Evolutionary conservation across 331 rosid genomes (phyloP).

Genomic region (Malus hybrid): DNA sequence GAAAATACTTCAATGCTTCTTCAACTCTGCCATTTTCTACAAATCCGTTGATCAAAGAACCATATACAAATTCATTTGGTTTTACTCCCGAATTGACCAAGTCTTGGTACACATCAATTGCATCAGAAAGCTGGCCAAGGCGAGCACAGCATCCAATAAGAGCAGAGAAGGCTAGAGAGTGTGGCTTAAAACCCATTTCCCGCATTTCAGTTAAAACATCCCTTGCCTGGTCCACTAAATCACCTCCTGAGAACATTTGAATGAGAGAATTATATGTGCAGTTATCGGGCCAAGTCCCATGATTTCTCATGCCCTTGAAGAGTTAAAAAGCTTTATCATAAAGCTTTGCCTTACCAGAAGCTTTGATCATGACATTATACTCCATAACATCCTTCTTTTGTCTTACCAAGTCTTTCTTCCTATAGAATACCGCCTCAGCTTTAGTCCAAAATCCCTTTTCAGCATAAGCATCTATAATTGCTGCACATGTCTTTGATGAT

Average conservation of each 20-base stretch:
- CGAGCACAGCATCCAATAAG: slow-evolving; percentile 66
- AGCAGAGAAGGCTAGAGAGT: slow-evolving; percentile 66
- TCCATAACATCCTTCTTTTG: slow-evolving; percentile 55
- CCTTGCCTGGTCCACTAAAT: slow-evolving; percentile 61
- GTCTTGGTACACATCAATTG: slow-evolving; percentile 45
- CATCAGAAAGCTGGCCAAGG: slow-evolving; percentile 67
- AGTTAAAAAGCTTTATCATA: slow-evolving; percentile 61
- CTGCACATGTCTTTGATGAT: slow-evolving; percentile 50
- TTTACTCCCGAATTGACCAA: slow-evolving; percentile 46
- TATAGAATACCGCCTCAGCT: slow-evolving; percentile 56
- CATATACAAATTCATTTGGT: slow-evolving; percentile 79
- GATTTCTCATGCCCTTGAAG: slow-evolving; percentile 68
- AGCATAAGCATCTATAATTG: slow-evolving; percentile 72
- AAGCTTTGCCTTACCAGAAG: slow-evolving; percentile 67
- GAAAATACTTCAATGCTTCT: slow-evolving; percentile 54
- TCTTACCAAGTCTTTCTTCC: slow-evolving; percentile 38
- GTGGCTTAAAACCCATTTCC: slow-evolving; percentile 56
- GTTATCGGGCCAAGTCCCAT: slow-evolving; percentile 68
- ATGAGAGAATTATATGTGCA: slow-evolving; percentile 78
- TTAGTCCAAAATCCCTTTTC: slow-evolving; percentile 77
- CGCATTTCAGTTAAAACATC: slow-evolving; percentile 65
- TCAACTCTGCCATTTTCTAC: slow-evolving; percentile 68
- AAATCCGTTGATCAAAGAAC: slow-evolving; percentile 78
- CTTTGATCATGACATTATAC: slow-evolving; percentile 83
- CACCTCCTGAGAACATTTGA: slow-evolving; percentile 82